Evolutionary conservation across 1,284 basidiomycete species (phyloP).

Genomic region (Ustilago trichophora): DNA sequence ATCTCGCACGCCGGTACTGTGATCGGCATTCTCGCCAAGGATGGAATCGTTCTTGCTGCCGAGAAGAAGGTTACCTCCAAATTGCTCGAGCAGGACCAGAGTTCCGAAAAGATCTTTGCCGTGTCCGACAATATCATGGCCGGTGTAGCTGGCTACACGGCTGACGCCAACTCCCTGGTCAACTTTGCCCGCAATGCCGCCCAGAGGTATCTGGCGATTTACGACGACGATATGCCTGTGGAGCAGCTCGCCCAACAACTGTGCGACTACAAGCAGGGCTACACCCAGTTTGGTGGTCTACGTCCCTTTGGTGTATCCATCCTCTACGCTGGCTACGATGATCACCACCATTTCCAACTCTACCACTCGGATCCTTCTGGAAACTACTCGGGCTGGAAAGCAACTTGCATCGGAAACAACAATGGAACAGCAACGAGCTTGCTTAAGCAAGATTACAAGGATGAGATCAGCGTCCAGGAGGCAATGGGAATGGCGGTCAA

Average conservation of each 20-base stretch:
- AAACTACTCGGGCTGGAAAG: conserved; percentile 99
- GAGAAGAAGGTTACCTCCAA: conserved; percentile 99
- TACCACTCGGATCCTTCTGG: conserved; percentile 99
- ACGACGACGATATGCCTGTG: conserved; percentile 97
- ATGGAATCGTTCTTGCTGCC: conserved; percentile 92
- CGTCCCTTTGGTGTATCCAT: conserved; percentile 97
- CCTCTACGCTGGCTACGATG: conserved; percentile 94
- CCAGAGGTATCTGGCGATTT: conserved; percentile 83
- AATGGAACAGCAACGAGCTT: conserved; percentile 92
- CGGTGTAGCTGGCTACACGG: conserved; percentile 93
- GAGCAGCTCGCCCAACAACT: conserved; percentile 91
- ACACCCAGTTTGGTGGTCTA: conserved; percentile 97
- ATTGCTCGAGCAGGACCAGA: conserved; percentile 87
- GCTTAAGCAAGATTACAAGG: conserved; percentile 98
- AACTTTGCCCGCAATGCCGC: conserved; percentile 92
- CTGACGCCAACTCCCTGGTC: conserved; percentile 96
- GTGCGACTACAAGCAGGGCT: conserved; percentile 98
- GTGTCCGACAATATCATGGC: conserved; percentile 83
- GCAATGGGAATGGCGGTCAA: conserved; percentile 90
- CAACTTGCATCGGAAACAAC: conserved; percentile 96
- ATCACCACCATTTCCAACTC: conserved; percentile 94
- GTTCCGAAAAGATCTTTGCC: conserved; percentile 96
- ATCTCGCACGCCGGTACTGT: conserved; percentile 97
- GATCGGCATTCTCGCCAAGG: conserved; percentile 87
- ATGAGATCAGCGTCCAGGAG: conserved; percentile 75